phyloP scores from a whole-genome alignment of 345 rosid species.

The Sisymbrium altissimum region DNA sequence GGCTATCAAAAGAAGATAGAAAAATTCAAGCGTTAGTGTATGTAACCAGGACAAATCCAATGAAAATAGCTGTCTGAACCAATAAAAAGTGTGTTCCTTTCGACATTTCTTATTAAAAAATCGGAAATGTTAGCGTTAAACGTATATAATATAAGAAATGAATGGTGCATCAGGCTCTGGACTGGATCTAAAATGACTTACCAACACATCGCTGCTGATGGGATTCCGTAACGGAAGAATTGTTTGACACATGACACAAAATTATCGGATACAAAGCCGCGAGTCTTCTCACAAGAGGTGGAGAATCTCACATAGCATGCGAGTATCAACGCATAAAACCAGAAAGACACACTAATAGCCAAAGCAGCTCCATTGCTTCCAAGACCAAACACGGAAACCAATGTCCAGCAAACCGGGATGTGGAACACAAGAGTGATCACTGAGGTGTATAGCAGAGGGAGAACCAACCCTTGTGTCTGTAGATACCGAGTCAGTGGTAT shows the following conservation, averaged over 20 bases:
- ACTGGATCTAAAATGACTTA: not conserved
- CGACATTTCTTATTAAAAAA: no score
- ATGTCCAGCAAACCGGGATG: constrained; percentile 11
- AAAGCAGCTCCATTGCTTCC: constrained; percentile 44
- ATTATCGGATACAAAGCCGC: not conserved
- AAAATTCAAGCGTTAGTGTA: not conserved
- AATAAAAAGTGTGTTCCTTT: no score
- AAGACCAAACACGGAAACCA: constrained; percentile 18
- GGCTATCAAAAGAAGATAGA: not conserved
- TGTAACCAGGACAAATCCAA: no score
- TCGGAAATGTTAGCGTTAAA: not conserved
- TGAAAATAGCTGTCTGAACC: no score
- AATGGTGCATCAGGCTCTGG: no score
- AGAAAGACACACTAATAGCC: constrained; percentile 43
- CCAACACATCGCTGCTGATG: constrained; percentile 55
- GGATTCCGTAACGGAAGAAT: constrained; percentile 41
- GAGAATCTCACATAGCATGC: constrained; percentile 39
- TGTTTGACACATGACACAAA: constrained; percentile 25
- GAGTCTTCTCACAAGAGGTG: constrained; percentile 39
- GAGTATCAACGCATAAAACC: constrained; percentile 44
- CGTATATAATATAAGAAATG: no score
- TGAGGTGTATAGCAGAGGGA: constrained; percentile 17
- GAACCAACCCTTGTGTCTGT: constrained; percentile 24
- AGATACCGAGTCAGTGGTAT: constrained; percentile 25
- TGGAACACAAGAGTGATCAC: constrained; percentile 24